phyloP scores from a whole-genome alignment of 164 flowering plant species.

The Dillenia turbinata region DNA sequence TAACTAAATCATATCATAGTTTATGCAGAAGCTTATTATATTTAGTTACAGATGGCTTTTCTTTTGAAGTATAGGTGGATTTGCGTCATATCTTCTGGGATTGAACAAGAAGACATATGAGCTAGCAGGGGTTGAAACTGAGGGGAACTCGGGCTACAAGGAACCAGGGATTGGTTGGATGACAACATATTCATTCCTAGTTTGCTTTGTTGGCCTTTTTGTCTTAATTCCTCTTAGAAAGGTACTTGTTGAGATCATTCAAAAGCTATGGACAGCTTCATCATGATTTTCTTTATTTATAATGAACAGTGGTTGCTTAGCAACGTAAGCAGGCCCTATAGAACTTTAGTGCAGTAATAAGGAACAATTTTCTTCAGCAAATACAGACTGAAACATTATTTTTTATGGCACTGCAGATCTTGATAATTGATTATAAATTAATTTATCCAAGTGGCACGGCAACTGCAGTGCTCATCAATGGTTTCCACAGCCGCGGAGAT shows the following conservation, averaged over 20 bases:
- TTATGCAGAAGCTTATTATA: not conserved
- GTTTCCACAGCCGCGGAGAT: constrained; percentile 70
- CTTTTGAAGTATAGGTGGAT: constrained; percentile 58
- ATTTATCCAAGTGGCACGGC: constrained; percentile 85
- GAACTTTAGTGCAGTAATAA: too few relatives aligned
- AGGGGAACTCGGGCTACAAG: constrained; percentile 58
- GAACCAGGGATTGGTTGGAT: constrained; percentile 90
- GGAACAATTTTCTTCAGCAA: too few relatives aligned
- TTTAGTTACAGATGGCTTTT: not conserved
- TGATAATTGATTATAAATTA: constrained; percentile 81
- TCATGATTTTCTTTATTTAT: too few relatives aligned
- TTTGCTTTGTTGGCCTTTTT: constrained; percentile 80
- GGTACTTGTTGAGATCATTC: too few relatives aligned
- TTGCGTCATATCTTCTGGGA: constrained; percentile 84
- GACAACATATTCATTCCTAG: constrained; percentile 55
- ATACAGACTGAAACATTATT: not conserved
- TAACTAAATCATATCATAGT: not conserved
- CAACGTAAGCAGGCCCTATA: too few relatives aligned
- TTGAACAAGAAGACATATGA: constrained; percentile 69
- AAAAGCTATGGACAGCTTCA: too few relatives aligned
- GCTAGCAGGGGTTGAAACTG: constrained; percentile 51
- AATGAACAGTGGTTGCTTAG: too few relatives aligned
- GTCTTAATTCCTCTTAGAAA: constrained; percentile 85
- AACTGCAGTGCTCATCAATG: constrained; percentile 87
- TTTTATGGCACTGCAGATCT: constrained; percentile 37